phyloP scores from a whole-genome alignment of 148 eudicot genomes.

The Rhododendron ferrugineum region DNA sequence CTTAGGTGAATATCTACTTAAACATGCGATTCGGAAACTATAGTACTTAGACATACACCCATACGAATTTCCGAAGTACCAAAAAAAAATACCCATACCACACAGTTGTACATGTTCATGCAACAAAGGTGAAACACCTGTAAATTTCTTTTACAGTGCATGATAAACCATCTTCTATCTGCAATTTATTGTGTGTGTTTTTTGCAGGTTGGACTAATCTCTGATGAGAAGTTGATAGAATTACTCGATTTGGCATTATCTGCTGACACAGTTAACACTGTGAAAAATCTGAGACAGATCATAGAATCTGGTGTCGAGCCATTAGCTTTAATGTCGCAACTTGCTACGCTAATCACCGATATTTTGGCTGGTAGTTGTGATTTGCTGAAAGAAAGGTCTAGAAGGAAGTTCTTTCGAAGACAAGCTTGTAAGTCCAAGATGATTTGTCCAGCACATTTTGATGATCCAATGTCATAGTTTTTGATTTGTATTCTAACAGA shows the following conservation, averaged over 20 bases:
- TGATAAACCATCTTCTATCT: too few relatives aligned
- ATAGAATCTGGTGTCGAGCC: constrained; percentile 95
- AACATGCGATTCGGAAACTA: background rate
- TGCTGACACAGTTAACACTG: constrained; percentile 88
- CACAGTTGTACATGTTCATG: background rate
- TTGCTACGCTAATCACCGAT: constrained; percentile 90
- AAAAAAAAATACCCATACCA: background rate
- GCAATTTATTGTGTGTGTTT: background rate
- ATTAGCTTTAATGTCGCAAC: constrained; percentile 87
- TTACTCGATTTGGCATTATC: constrained; percentile 92
- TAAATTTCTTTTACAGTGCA: background rate
- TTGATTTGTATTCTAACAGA: background rate
- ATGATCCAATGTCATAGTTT: background rate
- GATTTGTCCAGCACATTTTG: background rate
- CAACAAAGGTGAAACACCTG: background rate
- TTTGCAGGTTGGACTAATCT: constrained; percentile 79
- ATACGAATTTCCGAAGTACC: too few relatives aligned
- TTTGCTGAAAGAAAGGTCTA: constrained; percentile 49
- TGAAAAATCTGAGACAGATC: constrained; percentile 81
- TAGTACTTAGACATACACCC: background rate
- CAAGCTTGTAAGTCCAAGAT: constrained; percentile 55
- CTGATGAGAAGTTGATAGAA: constrained; percentile 90
- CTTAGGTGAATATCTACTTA: background rate
- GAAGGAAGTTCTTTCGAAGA: constrained; percentile 69
- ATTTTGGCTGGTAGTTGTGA: constrained; percentile 83